Percentiles rank a stretch among this genome's conserved stretches.
Evolutionary conservation across 2,329 filamentous ascomycete genomes (phyloP).

Genomic region (Didymella arachidicola): DNA sequence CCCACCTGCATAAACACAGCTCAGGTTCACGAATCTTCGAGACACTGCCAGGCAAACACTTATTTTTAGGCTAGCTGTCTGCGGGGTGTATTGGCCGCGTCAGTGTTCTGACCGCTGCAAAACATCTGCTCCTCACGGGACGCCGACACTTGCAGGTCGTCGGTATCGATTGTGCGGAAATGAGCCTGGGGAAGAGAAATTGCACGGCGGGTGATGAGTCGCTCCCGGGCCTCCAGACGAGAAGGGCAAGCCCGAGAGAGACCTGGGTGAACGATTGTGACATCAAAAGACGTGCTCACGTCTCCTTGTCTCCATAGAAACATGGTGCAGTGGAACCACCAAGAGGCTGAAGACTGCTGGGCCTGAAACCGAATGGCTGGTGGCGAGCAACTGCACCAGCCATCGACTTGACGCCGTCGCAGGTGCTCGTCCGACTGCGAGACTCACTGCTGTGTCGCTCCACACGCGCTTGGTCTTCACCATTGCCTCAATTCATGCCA

Average conservation of each 20-base stretch:
- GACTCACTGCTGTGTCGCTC: neutral
- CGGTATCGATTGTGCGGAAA: constrained; percentile 14
- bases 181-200: constrained; percentile 21
- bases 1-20: constrained; percentile 12
- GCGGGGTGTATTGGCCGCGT: constrained; percentile 19
- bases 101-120: constrained; percentile 11
- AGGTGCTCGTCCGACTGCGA: neutral
- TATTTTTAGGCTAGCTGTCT: constrained; percentile 19
- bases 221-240: constrained; percentile 16
- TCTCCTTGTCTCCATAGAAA: constrained; percentile 24
- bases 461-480: constrained; percentile 12
- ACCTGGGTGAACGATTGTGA: constrained; percentile 13
- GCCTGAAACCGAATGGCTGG: constrained; percentile 14
- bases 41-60: constrained; percentile 11
- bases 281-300: constrained; percentile 19
- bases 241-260: constrained; percentile 18
- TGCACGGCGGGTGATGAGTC: constrained; percentile 18
- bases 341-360: constrained; percentile 10
- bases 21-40: constrained; percentile 21
- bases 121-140: constrained; percentile 1
- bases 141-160: constrained; percentile 2
- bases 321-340: constrained; percentile 20
- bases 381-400: constrained; percentile 16
- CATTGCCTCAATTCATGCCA: constrained; percentile 8
- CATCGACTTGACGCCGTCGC: neutral